Percentiles rank a stretch among this genome's conserved stretches.
phyloP scores from a whole-genome alignment of 345 rosid species.

The Kernera saxatilis region DNA sequence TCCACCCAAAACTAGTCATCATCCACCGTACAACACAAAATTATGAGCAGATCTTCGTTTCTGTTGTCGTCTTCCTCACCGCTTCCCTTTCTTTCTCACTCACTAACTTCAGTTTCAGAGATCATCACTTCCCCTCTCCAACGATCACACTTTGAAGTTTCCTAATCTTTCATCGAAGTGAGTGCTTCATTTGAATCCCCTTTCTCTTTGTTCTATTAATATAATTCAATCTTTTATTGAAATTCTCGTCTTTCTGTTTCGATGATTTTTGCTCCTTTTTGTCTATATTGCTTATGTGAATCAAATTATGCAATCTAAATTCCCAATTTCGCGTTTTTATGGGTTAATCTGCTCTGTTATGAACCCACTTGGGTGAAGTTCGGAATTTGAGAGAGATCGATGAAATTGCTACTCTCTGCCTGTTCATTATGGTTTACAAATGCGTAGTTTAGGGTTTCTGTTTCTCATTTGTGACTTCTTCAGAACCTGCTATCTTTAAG shows the following conservation, averaged over 20 bases:
- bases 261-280: neutral
- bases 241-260: neutral
- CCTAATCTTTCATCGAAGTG: neutral
- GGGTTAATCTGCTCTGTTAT: neutral
- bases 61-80: constrained; percentile 1
- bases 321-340: neutral
- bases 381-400: neutral
- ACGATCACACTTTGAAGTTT: neutral
- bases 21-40: neutral
- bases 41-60: neutral
- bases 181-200: neutral
- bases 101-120: neutral
- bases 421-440: neutral
- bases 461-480: neutral
- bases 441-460: no score
- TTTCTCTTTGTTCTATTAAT: neutral
- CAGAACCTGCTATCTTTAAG: neutral
- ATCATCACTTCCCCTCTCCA: neutral
- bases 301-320: neutral
- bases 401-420: neutral
- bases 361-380: neutral
- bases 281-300: neutral
- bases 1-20: neutral
- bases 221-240: neutral
- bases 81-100: neutral